Evolutionary conservation across 2,329 filamentous ascomycete genomes (phyloP), one percentile per base, ranked within the genome.

Genomic region (Trichoderma sp.): DNA sequence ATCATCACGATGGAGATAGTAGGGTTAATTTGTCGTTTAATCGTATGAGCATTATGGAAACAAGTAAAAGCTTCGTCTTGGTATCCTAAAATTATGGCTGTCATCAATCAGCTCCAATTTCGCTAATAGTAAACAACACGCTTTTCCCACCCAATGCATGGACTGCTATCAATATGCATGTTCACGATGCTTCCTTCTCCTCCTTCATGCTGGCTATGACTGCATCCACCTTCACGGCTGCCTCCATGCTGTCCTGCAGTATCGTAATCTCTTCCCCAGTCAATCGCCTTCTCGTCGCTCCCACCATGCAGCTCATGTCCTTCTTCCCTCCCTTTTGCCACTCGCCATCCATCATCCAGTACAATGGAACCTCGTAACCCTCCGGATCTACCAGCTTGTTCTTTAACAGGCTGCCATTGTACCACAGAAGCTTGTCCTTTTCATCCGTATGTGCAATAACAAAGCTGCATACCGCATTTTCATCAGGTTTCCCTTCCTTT

Each of bases 381-480:
- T 79, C 76, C 7, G 80, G 74, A 21, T 83, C 79, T 8, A 78
- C 78, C 6, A 79, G 77, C 77, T 85, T 85, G 77, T 85, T 85
- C 80, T 85, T 86, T 8, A 86, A 76, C 27, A 87, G 72, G 5
- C 85, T 83, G 6, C 85, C 85, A 64, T 86, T 87, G 24, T 84
- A 86, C 85, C 86, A 87, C 1, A 87, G 76, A 7, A 86, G 76
- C 6, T 78, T 79, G 21, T 83, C 82, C 0, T 77, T 68, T 21
- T 84, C 81, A 76, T 87, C 86, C 1, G 85, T 78, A 75, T 87
- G 86, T 0, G 85, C 85, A 66, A 87, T 86, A 6, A 82, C 82
- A 53, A 83, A 84, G 78, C 85, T 85, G 81, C 85, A 87, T 2
- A 87, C 81, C 0, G 78, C 76, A 6, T 79, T 79, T 45, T 74